Percentiles rank a stretch among this genome's conserved stretches.
Evolutionary conservation across 257 asterid genomes (phyloP).

Genomic region (Nemophila menziesii): DNA sequence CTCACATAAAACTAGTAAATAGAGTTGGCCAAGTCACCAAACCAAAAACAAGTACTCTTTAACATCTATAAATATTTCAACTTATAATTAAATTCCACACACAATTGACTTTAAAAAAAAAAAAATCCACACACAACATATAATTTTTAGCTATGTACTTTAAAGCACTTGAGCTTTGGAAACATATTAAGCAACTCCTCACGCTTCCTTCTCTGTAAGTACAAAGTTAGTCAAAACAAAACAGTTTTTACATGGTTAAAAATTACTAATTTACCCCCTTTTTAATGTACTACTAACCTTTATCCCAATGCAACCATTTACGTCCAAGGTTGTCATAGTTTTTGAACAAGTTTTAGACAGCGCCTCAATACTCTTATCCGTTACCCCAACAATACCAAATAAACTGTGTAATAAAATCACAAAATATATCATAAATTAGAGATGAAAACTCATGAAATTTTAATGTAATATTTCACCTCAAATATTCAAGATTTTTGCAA

Average conservation of each 20-base stretch:
- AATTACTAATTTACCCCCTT: neutral
- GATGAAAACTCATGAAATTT: neutral
- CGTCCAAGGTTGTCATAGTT: slow-evolving; percentile 76
- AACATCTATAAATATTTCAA: no score
- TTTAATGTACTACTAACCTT: slow-evolving; percentile 32
- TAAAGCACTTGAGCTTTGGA: slow-evolving; percentile 70
- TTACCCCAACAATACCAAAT: slow-evolving; percentile 92
- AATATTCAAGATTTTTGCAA: slow-evolving; percentile 65
- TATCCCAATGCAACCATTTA: slow-evolving; percentile 81
- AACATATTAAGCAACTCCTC: slow-evolving; percentile 60
- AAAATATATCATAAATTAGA: neutral
- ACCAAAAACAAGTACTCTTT: no score
- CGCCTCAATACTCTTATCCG: slow-evolving; percentile 67
- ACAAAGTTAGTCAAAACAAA: no score
- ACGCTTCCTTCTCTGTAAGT: slow-evolving; percentile 43
- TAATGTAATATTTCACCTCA: slow-evolving; percentile 36
- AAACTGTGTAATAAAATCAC: slow-evolving; percentile 37
- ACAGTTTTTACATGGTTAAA: no score
- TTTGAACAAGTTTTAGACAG: slow-evolving; percentile 50
- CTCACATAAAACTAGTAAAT: no score
- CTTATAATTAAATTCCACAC: no score
- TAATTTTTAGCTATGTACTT: slow-evolving; percentile 78
- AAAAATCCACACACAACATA: no score
- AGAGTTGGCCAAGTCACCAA: no score
- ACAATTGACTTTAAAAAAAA: neutral